Evolutionary conservation across 75 land plant species (phyloP), one percentile per base, ranked within the genome.

Genomic region (Picea sitchensis): DNA sequence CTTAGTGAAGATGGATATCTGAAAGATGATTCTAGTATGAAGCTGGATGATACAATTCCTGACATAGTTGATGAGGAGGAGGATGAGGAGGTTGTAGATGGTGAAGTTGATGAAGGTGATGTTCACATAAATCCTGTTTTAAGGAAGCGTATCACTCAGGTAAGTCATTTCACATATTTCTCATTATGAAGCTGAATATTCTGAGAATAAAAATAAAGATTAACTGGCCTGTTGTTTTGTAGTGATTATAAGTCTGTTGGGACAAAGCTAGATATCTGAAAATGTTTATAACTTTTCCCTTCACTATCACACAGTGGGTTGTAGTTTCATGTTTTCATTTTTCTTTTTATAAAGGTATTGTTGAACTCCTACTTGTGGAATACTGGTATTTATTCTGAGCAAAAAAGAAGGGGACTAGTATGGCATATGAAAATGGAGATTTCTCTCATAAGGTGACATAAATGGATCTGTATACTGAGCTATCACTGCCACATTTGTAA

Each of bases 71-170:
- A 93, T 76, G 91, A 92, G 51, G 98, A 92, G 64, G 91, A 93
- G 82, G 94, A 92, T 47, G 94, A 84, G 51, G 87, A 92, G 79
- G 82, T 94, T 76, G 88, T 83, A 54, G 98, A 95, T 88, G 99
- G 98, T 75, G 91, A 90, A 90, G 92, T 96, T 51, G 99, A 97
- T 85, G 96, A 97, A 86, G 95, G 99, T 47, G 99, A 97, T 86
- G 86, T 97, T 34, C 98, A 95, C 84, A 90, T 97, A 51, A 95
- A 86, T 78, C 91, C 95, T 76, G 79, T 79, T 60, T 58, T 83
- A 54, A 65, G 81, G 69, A 92, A 88, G 79, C 77, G 85, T n/a
- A 78, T 79, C 59, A 87, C 86, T 2, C 75, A 88, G 90, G 99
- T 94, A 69, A 83, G 85, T 15, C 15, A 69, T 34, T 23, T n/a